Percentiles rank a stretch among this genome's conserved stretches.
Conservation (phyloP, 2,329 filamentous ascomycete genomes). For the Cryphonectria japonica region DNA sequence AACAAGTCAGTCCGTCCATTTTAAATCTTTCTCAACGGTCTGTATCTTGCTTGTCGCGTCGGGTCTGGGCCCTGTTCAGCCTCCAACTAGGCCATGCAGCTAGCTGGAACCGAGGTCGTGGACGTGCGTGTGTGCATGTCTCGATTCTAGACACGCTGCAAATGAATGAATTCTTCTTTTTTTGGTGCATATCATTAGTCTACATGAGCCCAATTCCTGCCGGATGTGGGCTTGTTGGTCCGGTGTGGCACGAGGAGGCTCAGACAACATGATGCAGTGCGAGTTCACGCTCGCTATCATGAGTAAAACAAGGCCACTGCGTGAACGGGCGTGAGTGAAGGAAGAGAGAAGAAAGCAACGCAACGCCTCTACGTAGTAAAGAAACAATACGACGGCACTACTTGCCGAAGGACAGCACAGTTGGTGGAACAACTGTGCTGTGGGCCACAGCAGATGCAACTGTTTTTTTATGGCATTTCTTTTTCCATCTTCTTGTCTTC, state of each 20-base stretch:
- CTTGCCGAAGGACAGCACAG: background rate
- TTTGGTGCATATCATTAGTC: background rate
- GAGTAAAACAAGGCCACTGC: background rate
- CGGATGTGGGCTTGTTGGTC: background rate
- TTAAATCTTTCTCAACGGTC: background rate
- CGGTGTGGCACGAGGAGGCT: background rate
- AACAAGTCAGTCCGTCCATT: background rate
- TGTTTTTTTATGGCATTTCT: background rate
- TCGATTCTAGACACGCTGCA: background rate
- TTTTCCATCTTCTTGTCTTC: background rate
- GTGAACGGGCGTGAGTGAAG: background rate
- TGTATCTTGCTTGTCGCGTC: slow-evolving; percentile 2
- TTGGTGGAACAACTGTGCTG: background rate
- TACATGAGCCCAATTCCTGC: background rate
- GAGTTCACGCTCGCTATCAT: background rate
- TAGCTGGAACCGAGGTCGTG: background rate
- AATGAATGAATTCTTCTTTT: background rate
- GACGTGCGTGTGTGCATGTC: background rate
- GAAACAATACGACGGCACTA: background rate
- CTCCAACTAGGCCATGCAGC: background rate
- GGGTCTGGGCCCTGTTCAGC: background rate
- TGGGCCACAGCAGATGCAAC: slow-evolving; percentile 4
- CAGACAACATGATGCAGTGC: slow-evolving; percentile 2
- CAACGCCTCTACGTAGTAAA: background rate
- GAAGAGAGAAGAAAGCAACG: background rate